Evolutionary conservation across 1,284 basidiomycete genomes (phyloP).

Genomic region (Rhodotorula sp.): DNA sequence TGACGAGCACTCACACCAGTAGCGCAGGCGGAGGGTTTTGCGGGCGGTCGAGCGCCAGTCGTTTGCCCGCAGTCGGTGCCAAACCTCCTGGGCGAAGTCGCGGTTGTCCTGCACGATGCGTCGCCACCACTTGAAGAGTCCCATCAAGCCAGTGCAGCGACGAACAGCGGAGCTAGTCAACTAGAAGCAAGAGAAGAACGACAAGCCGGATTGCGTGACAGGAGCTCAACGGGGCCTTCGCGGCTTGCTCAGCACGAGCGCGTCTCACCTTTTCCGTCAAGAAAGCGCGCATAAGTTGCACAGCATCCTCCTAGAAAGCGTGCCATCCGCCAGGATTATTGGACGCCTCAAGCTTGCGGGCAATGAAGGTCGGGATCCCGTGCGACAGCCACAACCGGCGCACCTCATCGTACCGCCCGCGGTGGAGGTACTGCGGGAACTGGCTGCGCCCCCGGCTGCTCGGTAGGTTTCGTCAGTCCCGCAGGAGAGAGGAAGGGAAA

Average conservation of each 20-base stretch:
- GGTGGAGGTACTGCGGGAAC: conserved; percentile 77
- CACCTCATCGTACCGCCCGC: conserved; percentile 86
- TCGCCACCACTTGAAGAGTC: background rate
- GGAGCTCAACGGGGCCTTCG: too few relatives aligned
- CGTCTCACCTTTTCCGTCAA: background rate
- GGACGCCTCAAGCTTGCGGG: conserved; percentile 81
- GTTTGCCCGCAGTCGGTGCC: background rate
- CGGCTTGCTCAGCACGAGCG: too few relatives aligned
- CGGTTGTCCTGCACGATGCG: background rate
- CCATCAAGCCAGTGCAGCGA: background rate
- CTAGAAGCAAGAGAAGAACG: too few relatives aligned
- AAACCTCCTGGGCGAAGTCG: background rate
- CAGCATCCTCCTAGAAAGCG: conserved; percentile 60
- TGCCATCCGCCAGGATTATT: conserved; percentile 91
- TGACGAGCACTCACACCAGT: background rate
- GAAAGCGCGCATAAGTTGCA: background rate
- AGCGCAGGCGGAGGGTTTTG: background rate
- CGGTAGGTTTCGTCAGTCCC: background rate
- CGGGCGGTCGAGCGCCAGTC: background rate
- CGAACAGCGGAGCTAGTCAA: too few relatives aligned
- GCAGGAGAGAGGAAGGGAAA: background rate
- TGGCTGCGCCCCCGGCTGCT: conserved; percentile 67
- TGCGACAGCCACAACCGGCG: conserved; percentile 87
- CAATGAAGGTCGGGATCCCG: conserved; percentile 84
- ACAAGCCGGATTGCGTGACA: too few relatives aligned